Percentiles rank a stretch among this genome's conserved stretches.
Evolutionary conservation across 495 filamentous ascomycete species (phyloP).

Genomic region (Neurospora cerealis): DNA sequence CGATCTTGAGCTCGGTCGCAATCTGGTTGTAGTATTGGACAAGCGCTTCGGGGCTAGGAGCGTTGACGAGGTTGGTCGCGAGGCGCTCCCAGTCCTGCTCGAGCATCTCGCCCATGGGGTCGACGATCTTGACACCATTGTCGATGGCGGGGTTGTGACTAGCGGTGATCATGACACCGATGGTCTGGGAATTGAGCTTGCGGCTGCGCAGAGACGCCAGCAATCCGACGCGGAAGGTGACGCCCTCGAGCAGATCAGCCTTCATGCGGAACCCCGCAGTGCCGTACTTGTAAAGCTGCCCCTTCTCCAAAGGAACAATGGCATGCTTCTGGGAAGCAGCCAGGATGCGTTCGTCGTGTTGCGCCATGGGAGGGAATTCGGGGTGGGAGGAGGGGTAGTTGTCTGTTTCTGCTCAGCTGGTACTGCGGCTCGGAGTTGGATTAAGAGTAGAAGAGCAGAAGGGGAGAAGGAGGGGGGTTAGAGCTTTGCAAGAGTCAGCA

Average conservation of each 20-base stretch:
- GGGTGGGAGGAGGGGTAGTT: background rate
- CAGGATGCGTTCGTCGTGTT: conserved; percentile 35
- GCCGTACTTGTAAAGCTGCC: conserved; percentile 76
- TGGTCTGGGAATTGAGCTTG: conserved; percentile 77
- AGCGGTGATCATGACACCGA: conserved; percentile 98
- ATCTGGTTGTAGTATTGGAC: conserved; percentile 65
- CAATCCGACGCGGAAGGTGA: conserved; percentile 83
- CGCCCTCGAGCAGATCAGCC: conserved; percentile 67
- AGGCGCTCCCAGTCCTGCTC: conserved; percentile 88
- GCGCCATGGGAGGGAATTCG: conserved; percentile 10
- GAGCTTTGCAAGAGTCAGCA: background rate
- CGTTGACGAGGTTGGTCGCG: conserved; percentile 81
- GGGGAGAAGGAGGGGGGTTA: background rate
- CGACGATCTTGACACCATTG: conserved; percentile 97
- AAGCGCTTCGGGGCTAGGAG: conserved; percentile 60
- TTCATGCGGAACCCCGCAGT: conserved; percentile 71
- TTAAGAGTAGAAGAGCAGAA: background rate
- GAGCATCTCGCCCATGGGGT: conserved; percentile 96
- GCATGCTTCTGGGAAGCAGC: conserved; percentile 57
- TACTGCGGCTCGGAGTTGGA: background rate
- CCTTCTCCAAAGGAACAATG: conserved; percentile 50
- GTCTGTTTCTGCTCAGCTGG: background rate
- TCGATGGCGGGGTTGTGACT: conserved; percentile 95
- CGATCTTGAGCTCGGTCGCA: conserved; percentile 61
- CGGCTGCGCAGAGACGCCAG: conserved; percentile 85